Evolutionary conservation across 2,329 filamentous ascomycete species (phyloP).

Genomic region (Cylindrodendrum hubeiense): DNA sequence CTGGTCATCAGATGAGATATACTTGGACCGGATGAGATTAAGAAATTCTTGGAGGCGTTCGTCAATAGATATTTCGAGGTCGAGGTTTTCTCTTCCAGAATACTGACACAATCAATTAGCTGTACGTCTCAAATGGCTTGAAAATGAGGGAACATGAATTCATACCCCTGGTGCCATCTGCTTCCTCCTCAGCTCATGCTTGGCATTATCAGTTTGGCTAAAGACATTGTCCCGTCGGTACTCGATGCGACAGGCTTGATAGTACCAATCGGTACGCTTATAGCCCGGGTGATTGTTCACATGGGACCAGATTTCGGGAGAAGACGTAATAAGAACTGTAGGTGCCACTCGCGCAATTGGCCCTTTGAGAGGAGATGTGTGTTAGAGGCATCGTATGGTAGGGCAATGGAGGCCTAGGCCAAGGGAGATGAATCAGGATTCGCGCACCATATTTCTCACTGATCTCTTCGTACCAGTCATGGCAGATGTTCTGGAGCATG

Average conservation of each 20-base stretch:
- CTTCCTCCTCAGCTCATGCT: constrained; percentile 59
- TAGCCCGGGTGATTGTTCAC: constrained; percentile 58
- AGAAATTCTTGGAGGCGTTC: constrained; percentile 59
- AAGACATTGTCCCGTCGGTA: constrained; percentile 66
- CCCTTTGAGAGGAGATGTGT: background rate
- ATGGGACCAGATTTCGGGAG: constrained; percentile 59
- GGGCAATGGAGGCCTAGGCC: background rate
- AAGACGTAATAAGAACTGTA: constrained; percentile 61
- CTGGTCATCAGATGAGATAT: constrained; percentile 49
- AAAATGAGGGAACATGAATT: too few relatives aligned
- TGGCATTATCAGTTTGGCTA: constrained; percentile 60
- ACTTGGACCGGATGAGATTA: constrained; percentile 57
- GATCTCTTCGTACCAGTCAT: constrained; percentile 25
- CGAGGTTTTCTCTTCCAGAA: constrained; percentile 66
- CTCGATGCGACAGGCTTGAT: constrained; percentile 60
- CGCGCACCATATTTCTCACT: constrained; percentile 12
- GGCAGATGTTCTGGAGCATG: constrained; percentile 16
- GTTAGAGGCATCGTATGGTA: background rate
- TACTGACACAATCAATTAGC: constrained; percentile 53
- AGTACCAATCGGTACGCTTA: constrained; percentile 57
- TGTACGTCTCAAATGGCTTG: background rate
- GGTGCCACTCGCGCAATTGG: constrained; percentile 56
- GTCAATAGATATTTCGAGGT: constrained; percentile 63
- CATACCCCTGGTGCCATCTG: constrained; percentile 65
- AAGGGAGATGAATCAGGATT: background rate